These are phyloP conservation scores for Aureobasidium mangrovei DNA, from an alignment of 2,329 filamentous ascomycete species.

Conservation along the genomic window DNA sequence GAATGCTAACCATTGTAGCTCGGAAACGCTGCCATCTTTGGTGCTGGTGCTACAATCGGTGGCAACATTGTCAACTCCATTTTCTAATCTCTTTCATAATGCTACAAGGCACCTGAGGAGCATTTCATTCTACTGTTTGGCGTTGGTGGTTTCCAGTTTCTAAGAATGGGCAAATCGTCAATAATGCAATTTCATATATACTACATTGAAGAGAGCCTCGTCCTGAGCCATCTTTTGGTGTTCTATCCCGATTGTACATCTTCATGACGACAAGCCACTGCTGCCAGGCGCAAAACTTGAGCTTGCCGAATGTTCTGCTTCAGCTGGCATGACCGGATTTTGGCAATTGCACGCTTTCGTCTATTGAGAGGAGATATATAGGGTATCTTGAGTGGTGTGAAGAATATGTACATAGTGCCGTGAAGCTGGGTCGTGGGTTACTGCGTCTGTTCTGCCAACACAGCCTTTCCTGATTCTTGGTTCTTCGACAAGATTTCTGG, in stretches of 20 bases:
- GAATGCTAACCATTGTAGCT: slow-evolving; percentile 29
- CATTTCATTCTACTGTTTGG: neutral
- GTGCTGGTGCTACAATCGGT: slow-evolving; percentile 84
- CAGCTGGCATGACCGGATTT: neutral
- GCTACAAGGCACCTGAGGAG: neutral
- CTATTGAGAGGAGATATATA: slow-evolving; percentile 5
- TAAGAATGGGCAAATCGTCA: too few relatives aligned
- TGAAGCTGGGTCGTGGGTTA: neutral
- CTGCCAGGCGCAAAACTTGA: too few relatives aligned
- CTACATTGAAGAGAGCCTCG: too few relatives aligned
- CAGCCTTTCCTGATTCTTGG: neutral
- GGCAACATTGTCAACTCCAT: slow-evolving; percentile 85
- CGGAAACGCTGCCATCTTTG: slow-evolving; percentile 78
- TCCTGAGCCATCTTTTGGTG: too few relatives aligned
- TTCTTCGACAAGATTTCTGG: neutral
- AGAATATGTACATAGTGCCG: neutral
- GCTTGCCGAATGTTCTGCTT: too few relatives aligned
- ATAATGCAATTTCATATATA: too few relatives aligned
- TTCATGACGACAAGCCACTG: too few relatives aligned
- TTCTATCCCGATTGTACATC: too few relatives aligned
- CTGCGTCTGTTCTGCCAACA: neutral
- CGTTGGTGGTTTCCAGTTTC: neutral
- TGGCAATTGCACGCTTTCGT: neutral
- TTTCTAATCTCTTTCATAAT: slow-evolving; percentile 49
- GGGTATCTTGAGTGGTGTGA: slow-evolving; percentile 10